Evolutionary conservation across 2,329 filamentous ascomycete genomes (phyloP).

Genomic region (Cladophialophora exuberans): DNA sequence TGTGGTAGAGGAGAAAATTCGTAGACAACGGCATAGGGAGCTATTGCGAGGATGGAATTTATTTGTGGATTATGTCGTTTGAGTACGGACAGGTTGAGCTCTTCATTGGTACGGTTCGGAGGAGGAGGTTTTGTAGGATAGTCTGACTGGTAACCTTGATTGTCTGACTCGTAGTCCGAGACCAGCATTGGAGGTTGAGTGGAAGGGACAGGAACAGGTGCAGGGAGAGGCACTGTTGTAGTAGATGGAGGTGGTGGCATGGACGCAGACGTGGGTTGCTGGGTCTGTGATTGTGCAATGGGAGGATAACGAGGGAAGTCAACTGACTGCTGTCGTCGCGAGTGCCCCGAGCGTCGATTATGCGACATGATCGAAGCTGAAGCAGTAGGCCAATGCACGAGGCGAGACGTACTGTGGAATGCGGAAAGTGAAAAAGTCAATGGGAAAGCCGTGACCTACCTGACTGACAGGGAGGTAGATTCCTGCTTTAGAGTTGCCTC

Average conservation of each 20-base stretch:
- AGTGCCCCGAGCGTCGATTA: slow-evolving; percentile 25
- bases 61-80: slow-evolving; percentile 79
- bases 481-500: slow-evolving; percentile 12
- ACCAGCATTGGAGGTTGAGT: slow-evolving; percentile 15
- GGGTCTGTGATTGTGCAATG: slow-evolving; percentile 20
- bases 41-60: slow-evolving; percentile 73
- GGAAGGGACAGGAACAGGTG: slow-evolving; percentile 1
- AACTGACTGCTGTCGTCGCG: slow-evolving; percentile 33
- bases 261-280: slow-evolving; percentile 8
- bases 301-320: slow-evolving; percentile 33
- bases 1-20: slow-evolving; percentile 67
- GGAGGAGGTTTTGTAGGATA: slow-evolving; percentile 46
- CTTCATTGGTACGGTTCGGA: slow-evolving; percentile 69
- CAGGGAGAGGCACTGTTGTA: no score
- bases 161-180: slow-evolving; percentile 69
- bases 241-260: no score
- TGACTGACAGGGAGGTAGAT: slow-evolving; percentile 21
- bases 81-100: slow-evolving; percentile 85
- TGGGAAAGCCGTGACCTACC: slow-evolving; percentile 22
- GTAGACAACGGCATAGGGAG: slow-evolving; percentile 86
- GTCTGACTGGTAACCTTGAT: slow-evolving; percentile 52
- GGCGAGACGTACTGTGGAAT: slow-evolving; percentile 13
- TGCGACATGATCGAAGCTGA: slow-evolving; percentile 25
- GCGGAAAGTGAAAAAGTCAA: slow-evolving; percentile 14
- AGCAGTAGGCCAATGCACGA: neutral